Conservation (phyloP, 352 stramenopile species). For the Pythium coloratum region DNA sequence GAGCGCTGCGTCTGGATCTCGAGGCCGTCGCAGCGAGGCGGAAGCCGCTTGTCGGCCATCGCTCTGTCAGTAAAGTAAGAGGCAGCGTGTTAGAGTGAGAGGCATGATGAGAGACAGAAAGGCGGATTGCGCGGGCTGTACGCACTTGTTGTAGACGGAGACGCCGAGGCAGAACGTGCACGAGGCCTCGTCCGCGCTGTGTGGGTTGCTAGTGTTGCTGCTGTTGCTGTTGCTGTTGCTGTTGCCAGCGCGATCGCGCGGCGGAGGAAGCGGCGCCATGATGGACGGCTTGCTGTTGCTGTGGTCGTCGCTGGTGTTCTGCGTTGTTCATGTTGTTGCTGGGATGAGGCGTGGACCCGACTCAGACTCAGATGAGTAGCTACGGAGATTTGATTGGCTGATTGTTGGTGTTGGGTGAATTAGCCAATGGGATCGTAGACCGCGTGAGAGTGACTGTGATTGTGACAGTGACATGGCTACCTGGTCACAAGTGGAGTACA, state of each 20-base stretch:
- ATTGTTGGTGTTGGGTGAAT: not conserved
- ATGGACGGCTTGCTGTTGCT: not conserved
- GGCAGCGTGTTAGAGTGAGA: not conserved
- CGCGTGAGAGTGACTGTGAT: not conserved
- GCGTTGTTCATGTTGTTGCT: not conserved
- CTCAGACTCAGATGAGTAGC: not conserved
- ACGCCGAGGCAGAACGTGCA: constrained; percentile 66
- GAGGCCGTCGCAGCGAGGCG: constrained; percentile 57
- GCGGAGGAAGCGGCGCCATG: constrained; percentile 22
- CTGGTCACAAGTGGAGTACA: no score
- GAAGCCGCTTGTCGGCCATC: constrained; percentile 52
- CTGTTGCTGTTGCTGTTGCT: not conserved
- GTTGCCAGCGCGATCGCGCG: constrained; percentile 1
- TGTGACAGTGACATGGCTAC: not conserved
- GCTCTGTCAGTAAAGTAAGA: constrained; percentile 30
- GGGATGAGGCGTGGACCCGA: no score
- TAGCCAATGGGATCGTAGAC: not conserved
- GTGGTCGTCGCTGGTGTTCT: constrained; percentile 3
- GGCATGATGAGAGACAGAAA: not conserved
- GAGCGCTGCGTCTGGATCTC: constrained; percentile 41
- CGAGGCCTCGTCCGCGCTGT: not conserved
- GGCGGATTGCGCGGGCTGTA: constrained; percentile 2
- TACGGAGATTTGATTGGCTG: not conserved
- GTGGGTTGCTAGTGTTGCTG: not conserved
- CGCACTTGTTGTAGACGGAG: constrained; percentile 70